Conservation (phyloP, 2,329 filamentous ascomycete species). For the Diaporthe ilicicola region DNA sequence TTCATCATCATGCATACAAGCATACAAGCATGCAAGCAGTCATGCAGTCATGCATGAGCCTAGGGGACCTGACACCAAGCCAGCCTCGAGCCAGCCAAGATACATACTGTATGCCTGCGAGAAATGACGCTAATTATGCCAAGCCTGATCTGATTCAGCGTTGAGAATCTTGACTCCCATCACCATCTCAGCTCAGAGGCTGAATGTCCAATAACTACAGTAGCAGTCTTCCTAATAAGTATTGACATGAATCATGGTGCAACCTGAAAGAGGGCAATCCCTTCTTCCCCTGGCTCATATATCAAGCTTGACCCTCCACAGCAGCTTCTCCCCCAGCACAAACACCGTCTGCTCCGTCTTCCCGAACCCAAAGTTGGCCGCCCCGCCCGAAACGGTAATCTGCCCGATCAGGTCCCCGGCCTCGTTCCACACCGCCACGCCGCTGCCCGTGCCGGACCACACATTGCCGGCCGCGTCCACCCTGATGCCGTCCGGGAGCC, state of each 20-base stretch:
- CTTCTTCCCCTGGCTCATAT: not conserved
- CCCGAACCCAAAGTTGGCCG: slow-evolving; percentile 31
- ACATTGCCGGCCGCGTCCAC: slow-evolving; percentile 30
- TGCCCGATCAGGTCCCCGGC: slow-evolving; percentile 28
- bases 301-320: slow-evolving; percentile 27
- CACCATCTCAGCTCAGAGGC: not conserved
- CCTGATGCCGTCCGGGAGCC: slow-evolving; percentile 29
- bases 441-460: slow-evolving; percentile 28
- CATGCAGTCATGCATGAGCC: not conserved
- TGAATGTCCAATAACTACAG: not conserved
- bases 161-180: too few relatives aligned
- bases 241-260: not conserved
- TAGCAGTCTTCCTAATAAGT: not conserved
- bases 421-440: slow-evolving; percentile 29
- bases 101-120: not conserved
- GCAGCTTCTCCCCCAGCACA: slow-evolving; percentile 25
- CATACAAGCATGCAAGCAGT: not conserved
- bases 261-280: too few relatives aligned
- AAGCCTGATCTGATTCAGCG: not conserved
- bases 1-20: slow-evolving; percentile 3
- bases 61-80: not conserved
- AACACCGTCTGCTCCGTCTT: slow-evolving; percentile 26
- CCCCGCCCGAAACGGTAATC: slow-evolving; percentile 22
- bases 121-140: slow-evolving; percentile 1
- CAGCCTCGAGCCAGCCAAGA: too few relatives aligned